Conservation (phyloP, 2,329 filamentous ascomycete genomes). For the Alternaria viburni region DNA sequence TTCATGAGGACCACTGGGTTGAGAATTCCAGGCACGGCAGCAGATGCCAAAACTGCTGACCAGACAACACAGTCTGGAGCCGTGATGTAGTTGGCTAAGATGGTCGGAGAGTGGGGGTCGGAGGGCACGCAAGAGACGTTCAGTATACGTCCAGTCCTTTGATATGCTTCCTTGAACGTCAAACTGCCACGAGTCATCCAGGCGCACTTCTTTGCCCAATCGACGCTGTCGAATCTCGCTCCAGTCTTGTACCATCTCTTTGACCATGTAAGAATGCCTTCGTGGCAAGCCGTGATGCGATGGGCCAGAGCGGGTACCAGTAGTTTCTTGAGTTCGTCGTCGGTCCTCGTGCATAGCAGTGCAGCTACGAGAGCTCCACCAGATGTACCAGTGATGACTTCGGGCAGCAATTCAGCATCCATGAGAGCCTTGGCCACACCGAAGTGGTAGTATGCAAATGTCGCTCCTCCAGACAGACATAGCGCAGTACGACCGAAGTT, state of each 20-base stretch:
- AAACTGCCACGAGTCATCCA: conserved; percentile 93
- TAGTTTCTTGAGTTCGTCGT: conserved; percentile 85
- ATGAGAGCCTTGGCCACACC: conserved; percentile 89
- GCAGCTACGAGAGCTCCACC: conserved; percentile 90
- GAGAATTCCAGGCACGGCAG: conserved; percentile 92
- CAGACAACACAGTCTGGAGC: conserved; percentile 97
- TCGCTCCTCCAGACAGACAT: conserved; percentile 90
- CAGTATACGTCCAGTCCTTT: conserved; percentile 89
- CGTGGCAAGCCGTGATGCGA: conserved; percentile 84
- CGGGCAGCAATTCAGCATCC: conserved; percentile 83
- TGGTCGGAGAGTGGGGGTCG: conserved; percentile 90
- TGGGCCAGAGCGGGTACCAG: conserved; percentile 86
- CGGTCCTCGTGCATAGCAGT: conserved; percentile 84
- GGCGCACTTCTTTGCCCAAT: conserved; percentile 83
- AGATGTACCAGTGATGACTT: conserved; percentile 95
- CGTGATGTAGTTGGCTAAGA: conserved; percentile 94
- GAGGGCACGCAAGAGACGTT: conserved; percentile 97
- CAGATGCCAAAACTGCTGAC: conserved; percentile 93
- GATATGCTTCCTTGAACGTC: conserved; percentile 94
- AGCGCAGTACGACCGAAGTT: conserved; percentile 93
- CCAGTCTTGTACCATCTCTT: conserved; percentile 90
- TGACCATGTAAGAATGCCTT: conserved; percentile 76
- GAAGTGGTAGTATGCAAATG: conserved; percentile 96
- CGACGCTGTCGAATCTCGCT: conserved; percentile 89
- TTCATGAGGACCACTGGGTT: conserved; percentile 94